These are phyloP conservation scores for Pyrenophora tritici-repentis DNA, from an alignment of 2,329 filamentous ascomycete genomes.

Conservation along the genomic window DNA sequence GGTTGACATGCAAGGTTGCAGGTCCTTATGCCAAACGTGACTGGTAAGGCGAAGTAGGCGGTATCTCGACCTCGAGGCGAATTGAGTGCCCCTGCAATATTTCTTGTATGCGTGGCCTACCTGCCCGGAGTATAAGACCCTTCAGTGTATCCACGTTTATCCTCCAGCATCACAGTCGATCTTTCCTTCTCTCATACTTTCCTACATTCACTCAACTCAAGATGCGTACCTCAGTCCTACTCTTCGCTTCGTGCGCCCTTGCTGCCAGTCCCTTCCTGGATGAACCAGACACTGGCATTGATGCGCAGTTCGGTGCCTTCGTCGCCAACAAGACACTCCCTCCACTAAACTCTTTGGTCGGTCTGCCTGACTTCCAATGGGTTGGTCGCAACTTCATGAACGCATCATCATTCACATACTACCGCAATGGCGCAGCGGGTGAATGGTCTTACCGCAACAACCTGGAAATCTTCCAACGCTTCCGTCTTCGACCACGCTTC, in stretches of 20 bases:
- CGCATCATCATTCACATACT: slow-evolving; percentile 59
- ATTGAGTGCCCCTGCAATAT: slow-evolving; percentile 1
- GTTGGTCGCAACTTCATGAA: slow-evolving; percentile 57
- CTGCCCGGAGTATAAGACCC: slow-evolving; percentile 9
- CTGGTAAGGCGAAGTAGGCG: background rate
- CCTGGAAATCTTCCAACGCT: slow-evolving; percentile 59
- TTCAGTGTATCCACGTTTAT: background rate
- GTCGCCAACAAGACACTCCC: slow-evolving; percentile 47
- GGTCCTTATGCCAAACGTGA: background rate
- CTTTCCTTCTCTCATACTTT: background rate
- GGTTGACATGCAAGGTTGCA: background rate
- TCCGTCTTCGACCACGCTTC: slow-evolving; percentile 55
- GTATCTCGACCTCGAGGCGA: background rate
- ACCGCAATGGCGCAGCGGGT: slow-evolving; percentile 61
- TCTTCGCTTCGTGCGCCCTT: slow-evolving; percentile 33
- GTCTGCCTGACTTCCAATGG: slow-evolving; percentile 61
- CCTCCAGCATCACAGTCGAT: background rate
- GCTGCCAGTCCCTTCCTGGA: slow-evolving; percentile 43
- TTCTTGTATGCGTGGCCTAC: background rate
- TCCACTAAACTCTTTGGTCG: slow-evolving; percentile 52
- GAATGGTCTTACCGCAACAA: slow-evolving; percentile 64
- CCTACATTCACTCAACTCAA: slow-evolving; percentile 8
- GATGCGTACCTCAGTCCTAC: slow-evolving; percentile 30
- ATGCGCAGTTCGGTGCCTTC: slow-evolving; percentile 25
- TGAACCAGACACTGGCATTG: slow-evolving; percentile 46